A percentile compares a stretch with the other conserved stretches of the same genome.
Evolutionary conservation across 2,329 filamentous ascomycete species (phyloP).

Genomic region (Ceratocystis alfenasii): DNA sequence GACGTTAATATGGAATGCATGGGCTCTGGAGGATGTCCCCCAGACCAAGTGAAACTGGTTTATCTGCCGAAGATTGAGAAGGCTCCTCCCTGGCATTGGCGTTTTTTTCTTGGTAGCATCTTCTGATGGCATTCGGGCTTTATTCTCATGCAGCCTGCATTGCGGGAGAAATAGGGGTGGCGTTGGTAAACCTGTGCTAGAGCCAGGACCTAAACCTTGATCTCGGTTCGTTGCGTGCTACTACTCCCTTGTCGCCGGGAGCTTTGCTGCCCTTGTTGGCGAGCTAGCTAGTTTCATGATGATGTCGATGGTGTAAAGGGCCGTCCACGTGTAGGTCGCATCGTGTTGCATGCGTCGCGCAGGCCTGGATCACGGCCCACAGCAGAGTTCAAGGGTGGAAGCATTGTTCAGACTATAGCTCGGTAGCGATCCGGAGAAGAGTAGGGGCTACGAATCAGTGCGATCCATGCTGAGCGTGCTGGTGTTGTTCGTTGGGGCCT

Average conservation of each 20-base stretch:
- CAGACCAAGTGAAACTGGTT: background rate
- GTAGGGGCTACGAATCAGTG: background rate
- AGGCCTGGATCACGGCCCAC: background rate
- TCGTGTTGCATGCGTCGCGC: background rate
- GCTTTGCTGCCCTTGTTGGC: background rate
- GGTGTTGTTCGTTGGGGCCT: background rate
- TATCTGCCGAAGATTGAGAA: background rate
- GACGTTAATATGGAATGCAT: constrained; percentile 5
- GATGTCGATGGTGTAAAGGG: background rate
- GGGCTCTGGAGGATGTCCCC: background rate
- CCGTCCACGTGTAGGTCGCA: background rate
- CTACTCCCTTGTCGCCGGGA: no score
- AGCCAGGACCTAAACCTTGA: no score
- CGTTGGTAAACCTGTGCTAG: no score
- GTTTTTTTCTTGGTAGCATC: background rate
- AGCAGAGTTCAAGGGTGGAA: background rate
- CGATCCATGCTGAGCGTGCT: constrained; percentile 1
- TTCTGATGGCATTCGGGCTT: background rate
- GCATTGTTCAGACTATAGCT: background rate
- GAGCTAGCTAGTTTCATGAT: background rate
- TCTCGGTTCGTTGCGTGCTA: no score
- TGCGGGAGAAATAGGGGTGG: no score
- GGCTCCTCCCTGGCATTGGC: background rate
- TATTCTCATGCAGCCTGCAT: no score
- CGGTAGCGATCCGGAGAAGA: background rate